Evolutionary conservation across 441 rosid species (phyloP), one percentile per base, ranked within the genome.

Genomic region (Erodium chrysanthum): DNA sequence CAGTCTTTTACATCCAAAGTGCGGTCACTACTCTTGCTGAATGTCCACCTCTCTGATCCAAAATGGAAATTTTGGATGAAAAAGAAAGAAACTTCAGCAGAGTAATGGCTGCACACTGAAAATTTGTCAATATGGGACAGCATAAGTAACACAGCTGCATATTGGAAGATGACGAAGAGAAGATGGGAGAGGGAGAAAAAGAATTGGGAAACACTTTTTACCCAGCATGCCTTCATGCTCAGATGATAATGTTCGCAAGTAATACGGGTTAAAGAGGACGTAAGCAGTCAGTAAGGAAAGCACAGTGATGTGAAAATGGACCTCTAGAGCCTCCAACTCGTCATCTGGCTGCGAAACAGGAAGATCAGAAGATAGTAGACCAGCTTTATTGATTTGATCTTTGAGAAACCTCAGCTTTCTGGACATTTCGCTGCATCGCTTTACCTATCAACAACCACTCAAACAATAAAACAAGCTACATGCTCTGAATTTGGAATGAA

Each of bases 351-450:
- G 95, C 68, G 84, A 66, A 71, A 77, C 87, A 74, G 88, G 86
- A 69, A 69, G 87, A 27, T 79, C 70, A 42, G 84, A 83, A 76
- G 89, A 84, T 61, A 83, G 71, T 59, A 95, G 77, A 75, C 96
- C 88, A 70, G 99, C 95, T 83, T 90, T 95, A 69, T 67, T 81
- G 66, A 89, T 89, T 86, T 94, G 98, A 74, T 94, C 98, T 82
- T 83, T 94, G 71, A 94, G 79, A 82, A 87, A 89, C 7, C 88
- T 85, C 35, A 95, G 84, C 83, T 95, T 95, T 78, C 99, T 87
- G 58, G 97, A 90, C 98, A 92, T 95, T 80, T 95, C 99, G 67
- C 96, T 97, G 14, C 99, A 95, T 68, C 97, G 84, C 76, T 95
- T 95, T 65, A 92, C 97, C 99, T 95, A 78, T 74, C 52, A 78